A percentile compares a stretch with the other conserved stretches of the same genome.
These are phyloP conservation scores for Leishmania braziliensis DNA, from an alignment of 208 protist species.

Conservation along the genomic window DNA sequence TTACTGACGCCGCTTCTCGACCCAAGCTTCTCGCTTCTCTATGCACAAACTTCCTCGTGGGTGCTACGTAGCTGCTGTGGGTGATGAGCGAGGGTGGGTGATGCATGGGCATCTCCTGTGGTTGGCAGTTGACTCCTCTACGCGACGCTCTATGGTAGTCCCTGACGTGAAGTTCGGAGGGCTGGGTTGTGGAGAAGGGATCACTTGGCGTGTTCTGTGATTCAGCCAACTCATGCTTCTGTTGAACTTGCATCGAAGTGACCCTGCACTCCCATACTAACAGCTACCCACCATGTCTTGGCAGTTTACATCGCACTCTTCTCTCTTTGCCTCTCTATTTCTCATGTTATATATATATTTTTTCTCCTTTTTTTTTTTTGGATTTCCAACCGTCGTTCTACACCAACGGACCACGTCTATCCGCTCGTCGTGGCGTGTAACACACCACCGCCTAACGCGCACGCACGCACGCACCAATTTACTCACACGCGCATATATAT, in stretches of 20 bases:
- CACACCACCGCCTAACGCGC: not conserved
- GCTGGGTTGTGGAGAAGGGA: not conserved
- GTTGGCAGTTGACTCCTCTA: not conserved
- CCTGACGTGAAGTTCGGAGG: not conserved
- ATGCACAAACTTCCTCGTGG: not conserved
- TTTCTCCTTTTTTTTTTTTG: not conserved
- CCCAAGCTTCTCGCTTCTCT: not conserved
- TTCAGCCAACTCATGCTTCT: not conserved
- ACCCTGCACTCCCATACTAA: not conserved
- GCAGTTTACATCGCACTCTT: not conserved
- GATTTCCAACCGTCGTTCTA: not conserved
- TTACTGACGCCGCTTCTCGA: not conserved
- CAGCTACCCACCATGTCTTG: not conserved
- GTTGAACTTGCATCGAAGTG: not conserved
- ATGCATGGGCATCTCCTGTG: not conserved
- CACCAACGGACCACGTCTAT: not conserved
- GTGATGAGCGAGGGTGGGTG: not conserved
- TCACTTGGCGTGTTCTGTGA: not conserved
- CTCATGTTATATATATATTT: not conserved
- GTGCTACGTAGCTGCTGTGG: not conserved
- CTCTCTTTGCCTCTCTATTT: not conserved
- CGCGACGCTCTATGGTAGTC: not conserved
- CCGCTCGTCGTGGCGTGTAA: not conserved
- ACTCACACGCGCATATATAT: not conserved
- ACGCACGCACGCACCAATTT: not conserved